These are phyloP conservation scores for Clavariopsis aquatica DNA, from an alignment of 495 filamentous ascomycete species.

Conservation along the genomic window DNA sequence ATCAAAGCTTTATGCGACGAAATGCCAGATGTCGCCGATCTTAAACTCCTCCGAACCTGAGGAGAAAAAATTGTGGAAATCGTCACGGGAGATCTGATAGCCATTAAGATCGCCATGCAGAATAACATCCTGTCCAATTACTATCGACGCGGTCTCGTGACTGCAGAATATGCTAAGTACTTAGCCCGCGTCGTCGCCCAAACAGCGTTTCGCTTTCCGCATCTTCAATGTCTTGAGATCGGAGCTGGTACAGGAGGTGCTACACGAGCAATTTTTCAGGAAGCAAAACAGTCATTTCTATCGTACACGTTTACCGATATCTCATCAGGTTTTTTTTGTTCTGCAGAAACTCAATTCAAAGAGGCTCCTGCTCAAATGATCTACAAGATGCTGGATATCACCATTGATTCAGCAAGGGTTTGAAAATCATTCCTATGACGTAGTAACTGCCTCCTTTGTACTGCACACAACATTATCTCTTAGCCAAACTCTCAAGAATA, in stretches of 20 bases:
- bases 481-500: background rate
- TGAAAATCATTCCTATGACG: constrained; percentile 15
- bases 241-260: constrained; percentile 16
- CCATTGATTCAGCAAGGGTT: constrained; percentile 25
- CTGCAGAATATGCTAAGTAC: background rate
- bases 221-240: constrained; percentile 7
- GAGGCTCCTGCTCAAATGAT: constrained; percentile 43
- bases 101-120: background rate
- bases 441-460: constrained; percentile 21
- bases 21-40: background rate
- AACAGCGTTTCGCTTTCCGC: constrained; percentile 4
- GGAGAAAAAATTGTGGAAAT: background rate
- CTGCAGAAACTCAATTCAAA: constrained; percentile 4
- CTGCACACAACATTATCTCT: constrained; percentile 14
- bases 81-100: background rate
- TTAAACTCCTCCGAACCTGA: background rate
- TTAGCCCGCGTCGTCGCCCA: background rate
- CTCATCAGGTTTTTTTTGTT: constrained; percentile 19
- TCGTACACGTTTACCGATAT: constrained; percentile 41
- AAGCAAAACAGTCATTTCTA: background rate
- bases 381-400: constrained; percentile 18
- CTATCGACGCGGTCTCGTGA: background rate
- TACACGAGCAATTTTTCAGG: background rate
- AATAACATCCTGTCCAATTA: constrained; percentile 1
- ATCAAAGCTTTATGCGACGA: background rate